Conservation (phyloP, 345 rosid species). For the Rhodomyrtus tomentosa region DNA sequence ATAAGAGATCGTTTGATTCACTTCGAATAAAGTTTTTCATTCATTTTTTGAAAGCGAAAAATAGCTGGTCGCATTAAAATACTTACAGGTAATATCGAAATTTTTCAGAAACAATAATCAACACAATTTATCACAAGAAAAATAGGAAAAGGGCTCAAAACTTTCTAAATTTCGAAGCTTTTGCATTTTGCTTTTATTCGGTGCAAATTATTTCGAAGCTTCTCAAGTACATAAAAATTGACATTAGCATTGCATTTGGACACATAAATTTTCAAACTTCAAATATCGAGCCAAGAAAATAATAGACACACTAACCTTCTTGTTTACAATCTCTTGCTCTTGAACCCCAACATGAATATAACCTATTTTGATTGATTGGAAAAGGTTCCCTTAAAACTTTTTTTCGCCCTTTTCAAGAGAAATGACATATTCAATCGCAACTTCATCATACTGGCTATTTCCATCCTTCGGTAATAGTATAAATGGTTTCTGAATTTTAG, state of each 20-base stretch:
- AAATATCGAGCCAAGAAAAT: background rate
- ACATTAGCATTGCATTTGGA: background rate
- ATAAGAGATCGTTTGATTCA: background rate
- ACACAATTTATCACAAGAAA: background rate
- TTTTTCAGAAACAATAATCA: background rate
- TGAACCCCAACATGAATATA: background rate
- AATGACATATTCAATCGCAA: background rate
- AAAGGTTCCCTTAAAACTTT: background rate
- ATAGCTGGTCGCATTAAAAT: background rate
- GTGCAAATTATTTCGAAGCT: background rate
- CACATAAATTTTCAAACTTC: background rate
- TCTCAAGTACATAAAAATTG: background rate
- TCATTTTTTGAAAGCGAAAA: background rate
- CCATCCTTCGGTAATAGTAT: background rate
- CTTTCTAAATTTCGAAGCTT: background rate
- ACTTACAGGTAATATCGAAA: background rate
- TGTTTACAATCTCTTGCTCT: background rate
- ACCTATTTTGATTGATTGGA: background rate
- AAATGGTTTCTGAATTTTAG: background rate
- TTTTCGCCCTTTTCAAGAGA: background rate
- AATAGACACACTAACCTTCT: rapidly evolving
- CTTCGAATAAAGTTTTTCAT: background rate
- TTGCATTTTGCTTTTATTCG: background rate
- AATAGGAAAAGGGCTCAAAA: background rate
- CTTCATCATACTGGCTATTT: background rate